Evolutionary conservation across 345 rosid genomes (phyloP).

Genomic region (Moricandia arvensis): DNA sequence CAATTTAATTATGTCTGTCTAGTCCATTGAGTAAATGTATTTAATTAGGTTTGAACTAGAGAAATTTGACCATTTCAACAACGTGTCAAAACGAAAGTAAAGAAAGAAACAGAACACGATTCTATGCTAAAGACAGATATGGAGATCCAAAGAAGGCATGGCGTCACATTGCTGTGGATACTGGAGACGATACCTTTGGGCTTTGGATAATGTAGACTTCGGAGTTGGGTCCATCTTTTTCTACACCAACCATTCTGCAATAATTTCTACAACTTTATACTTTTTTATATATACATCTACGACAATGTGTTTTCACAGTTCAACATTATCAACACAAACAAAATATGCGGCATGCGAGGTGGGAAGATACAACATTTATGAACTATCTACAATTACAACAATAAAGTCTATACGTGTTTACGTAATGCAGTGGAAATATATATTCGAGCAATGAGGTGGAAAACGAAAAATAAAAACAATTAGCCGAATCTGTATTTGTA

Average conservation of each 20-base stretch:
- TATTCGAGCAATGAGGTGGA: neutral
- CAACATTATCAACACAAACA: conserved; percentile 5
- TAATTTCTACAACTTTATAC: neutral
- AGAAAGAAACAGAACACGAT: conserved; percentile 20
- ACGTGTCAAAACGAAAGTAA: neutral
- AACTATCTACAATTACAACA: neutral
- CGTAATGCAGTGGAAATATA: neutral
- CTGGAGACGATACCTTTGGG: conserved; percentile 15
- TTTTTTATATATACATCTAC: neutral
- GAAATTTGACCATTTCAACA: conserved; percentile 18
- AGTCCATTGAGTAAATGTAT: neutral
- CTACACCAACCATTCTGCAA: neutral
- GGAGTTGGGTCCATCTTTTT: neutral
- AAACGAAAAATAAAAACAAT: neutral
- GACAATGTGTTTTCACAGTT: neutral
- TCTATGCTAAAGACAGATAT: conserved; percentile 13
- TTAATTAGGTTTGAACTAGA: neutral
- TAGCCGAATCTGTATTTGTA: conserved; percentile 1
- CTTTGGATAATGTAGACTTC: conserved; percentile 19
- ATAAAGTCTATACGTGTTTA: neutral
- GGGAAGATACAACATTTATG: neutral
- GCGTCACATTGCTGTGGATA: conserved; percentile 24
- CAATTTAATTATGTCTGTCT: neutral
- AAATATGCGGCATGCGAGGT: conserved; percentile 14
- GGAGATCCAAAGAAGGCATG: conserved; percentile 14